Evolutionary conservation across 225 moss, liverwort and hornwort genomes (phyloP).

Genomic region (Thuidium tamariscinum): DNA sequence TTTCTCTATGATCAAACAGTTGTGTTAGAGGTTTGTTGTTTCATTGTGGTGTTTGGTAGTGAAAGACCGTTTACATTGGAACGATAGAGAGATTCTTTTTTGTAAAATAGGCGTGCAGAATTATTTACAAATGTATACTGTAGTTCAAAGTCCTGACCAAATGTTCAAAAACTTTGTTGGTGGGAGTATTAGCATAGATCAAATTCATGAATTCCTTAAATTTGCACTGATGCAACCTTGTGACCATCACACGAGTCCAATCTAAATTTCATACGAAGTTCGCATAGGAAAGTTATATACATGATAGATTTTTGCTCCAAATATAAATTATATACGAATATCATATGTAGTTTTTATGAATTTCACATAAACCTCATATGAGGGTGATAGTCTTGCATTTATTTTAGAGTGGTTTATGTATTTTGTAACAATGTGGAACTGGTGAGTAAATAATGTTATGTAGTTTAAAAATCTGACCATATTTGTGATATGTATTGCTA

Average conservation of each 20-base stretch:
- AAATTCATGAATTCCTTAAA: not conserved
- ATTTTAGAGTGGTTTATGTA: not conserved
- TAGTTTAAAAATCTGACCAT: not conserved
- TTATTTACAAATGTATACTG: not conserved
- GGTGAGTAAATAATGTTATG: not conserved
- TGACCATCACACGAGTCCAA: not conserved
- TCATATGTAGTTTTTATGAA: not conserved
- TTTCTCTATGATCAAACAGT: not conserved
- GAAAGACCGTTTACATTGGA: not conserved
- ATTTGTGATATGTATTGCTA: not conserved
- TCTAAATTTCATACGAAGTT: not conserved
- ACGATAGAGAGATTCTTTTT: not conserved
- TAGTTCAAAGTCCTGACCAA: not conserved
- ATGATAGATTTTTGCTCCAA: not conserved
- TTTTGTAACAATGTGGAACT: not conserved
- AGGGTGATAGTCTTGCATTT: not conserved
- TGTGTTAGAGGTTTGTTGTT: not conserved
- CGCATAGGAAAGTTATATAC: not conserved
- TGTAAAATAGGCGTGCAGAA: not conserved
- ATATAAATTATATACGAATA: not conserved
- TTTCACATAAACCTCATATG: not conserved
- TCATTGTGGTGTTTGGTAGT: not conserved
- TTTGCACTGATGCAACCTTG: not conserved
- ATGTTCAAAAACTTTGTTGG: not conserved
- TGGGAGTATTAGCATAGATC: not conserved